phyloP scores from a whole-genome alignment of 441 rosid species.

The Corymbia calophylla region DNA sequence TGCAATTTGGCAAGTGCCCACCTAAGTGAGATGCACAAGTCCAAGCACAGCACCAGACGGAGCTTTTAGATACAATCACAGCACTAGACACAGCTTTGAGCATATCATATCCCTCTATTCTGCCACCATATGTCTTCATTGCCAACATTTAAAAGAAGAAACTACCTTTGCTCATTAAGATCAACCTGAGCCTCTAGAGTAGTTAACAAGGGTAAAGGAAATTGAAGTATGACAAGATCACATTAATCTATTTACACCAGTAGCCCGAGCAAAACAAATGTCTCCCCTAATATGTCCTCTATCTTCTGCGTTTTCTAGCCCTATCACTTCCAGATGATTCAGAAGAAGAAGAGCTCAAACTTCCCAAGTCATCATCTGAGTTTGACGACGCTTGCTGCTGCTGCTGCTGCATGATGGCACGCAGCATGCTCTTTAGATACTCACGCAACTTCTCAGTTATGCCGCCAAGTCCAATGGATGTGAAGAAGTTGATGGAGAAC shows the following conservation, averaged over 20 bases:
- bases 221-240: not conserved
- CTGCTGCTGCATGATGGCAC: conserved; percentile 75
- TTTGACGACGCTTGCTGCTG: conserved; percentile 27
- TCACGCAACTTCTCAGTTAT: conserved; percentile 79
- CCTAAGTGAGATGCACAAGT: not conserved
- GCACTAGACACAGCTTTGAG: no score
- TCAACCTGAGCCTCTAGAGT: no score
- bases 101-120: not conserved
- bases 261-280: not conserved
- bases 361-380: conserved; percentile 20
- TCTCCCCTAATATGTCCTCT: conserved; percentile 14
- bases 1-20: not conserved
- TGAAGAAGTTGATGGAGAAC: conserved; percentile 84
- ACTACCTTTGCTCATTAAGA: not conserved
- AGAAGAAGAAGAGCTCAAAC: conserved; percentile 17
- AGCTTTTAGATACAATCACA: not conserved
- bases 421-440: conserved; percentile 77
- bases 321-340: conserved; percentile 34
- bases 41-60: not conserved
- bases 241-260: not conserved
- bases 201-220: no score
- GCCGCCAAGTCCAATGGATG: conserved; percentile 92
- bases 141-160: not conserved
- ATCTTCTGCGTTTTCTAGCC: conserved; percentile 24
- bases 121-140: not conserved